Percentiles rank a stretch among this genome's conserved stretches.
These are phyloP conservation scores for Monosporascus sp. DNA, from an alignment of 2,329 filamentous ascomycete genomes.

Conservation along the genomic window DNA sequence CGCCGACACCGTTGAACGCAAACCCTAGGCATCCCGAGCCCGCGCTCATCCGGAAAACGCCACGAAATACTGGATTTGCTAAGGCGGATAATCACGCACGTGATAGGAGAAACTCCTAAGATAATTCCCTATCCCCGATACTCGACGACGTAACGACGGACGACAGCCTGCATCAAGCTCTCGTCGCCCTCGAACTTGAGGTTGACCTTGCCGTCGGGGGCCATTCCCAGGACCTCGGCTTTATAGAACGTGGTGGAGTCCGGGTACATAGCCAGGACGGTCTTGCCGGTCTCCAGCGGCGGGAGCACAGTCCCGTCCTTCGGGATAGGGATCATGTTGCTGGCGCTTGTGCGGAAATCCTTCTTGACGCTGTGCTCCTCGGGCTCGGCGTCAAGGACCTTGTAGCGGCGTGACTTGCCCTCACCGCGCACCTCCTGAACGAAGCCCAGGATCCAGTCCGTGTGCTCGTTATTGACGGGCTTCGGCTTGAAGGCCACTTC, in stretches of 20 bases:
- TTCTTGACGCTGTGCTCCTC: slow-evolving; percentile 63
- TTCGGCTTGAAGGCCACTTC: slow-evolving; percentile 64
- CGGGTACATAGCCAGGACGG: slow-evolving; percentile 73
- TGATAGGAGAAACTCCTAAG: not conserved
- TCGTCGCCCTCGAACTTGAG: slow-evolving; percentile 78
- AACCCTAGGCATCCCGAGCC: not conserved
- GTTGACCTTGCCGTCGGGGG: slow-evolving; percentile 50
- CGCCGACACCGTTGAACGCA: not conserved
- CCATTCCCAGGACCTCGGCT: slow-evolving; percentile 71
- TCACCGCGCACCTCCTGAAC: slow-evolving; percentile 72
- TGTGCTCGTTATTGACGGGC: slow-evolving; percentile 40
- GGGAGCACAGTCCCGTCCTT: slow-evolving; percentile 47
- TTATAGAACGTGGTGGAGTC: slow-evolving; percentile 84
- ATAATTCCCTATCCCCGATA: slow-evolving; percentile 41
- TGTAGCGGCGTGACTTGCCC: slow-evolving; percentile 71
- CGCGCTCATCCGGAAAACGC: not conserved
- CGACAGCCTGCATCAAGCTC: slow-evolving; percentile 71
- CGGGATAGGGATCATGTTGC: slow-evolving; percentile 73
- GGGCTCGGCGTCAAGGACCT: slow-evolving; percentile 74
- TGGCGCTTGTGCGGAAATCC: slow-evolving; percentile 66
- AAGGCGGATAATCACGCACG: not conserved
- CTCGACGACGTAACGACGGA: slow-evolving; percentile 71
- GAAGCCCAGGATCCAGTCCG: slow-evolving; percentile 70
- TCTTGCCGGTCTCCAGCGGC: slow-evolving; percentile 62
- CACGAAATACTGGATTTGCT: not conserved